These are phyloP conservation scores for Oryza punctata DNA, from an alignment of 176 grass and related monocot species.

Conservation along the genomic window DNA sequence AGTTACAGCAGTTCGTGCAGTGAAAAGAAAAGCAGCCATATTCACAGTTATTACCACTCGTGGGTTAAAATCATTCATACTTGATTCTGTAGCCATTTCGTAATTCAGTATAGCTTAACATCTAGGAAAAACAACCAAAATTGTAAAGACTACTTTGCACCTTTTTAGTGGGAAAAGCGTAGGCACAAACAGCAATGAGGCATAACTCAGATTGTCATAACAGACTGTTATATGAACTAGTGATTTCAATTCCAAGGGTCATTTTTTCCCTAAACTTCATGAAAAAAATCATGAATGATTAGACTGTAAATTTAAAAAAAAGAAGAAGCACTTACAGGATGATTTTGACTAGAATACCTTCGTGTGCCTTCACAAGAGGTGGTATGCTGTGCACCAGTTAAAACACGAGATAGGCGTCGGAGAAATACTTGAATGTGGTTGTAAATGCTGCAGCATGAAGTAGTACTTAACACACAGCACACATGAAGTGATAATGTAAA, in stretches of 20 bases:
- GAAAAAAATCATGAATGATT: slow-evolving; percentile 10
- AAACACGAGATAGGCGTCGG: slow-evolving; percentile 43
- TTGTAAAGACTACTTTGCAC: not conserved
- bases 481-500: not conserved
- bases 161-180: not conserved
- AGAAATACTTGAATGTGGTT: slow-evolving; percentile 76
- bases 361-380: slow-evolving; percentile 36
- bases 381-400: slow-evolving; percentile 13
- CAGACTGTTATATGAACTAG: not conserved
- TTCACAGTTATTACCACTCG: not conserved
- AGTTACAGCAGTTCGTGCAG: not conserved
- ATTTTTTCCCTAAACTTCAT: not conserved
- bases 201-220: not conserved
- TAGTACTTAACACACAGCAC: slow-evolving; percentile 18
- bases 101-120: not conserved
- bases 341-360: slow-evolving; percentile 44
- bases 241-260: not conserved
- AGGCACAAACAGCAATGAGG: not conserved
- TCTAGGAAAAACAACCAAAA: not conserved
- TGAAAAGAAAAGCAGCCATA: not conserved
- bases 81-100: not conserved
- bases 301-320: not conserved
- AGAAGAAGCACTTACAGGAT: slow-evolving; percentile 55
- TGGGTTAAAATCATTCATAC: not conserved
- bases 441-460: slow-evolving; percentile 69